Conservation (phyloP, 805 yeast species). For the Lachancea sp. region DNA sequence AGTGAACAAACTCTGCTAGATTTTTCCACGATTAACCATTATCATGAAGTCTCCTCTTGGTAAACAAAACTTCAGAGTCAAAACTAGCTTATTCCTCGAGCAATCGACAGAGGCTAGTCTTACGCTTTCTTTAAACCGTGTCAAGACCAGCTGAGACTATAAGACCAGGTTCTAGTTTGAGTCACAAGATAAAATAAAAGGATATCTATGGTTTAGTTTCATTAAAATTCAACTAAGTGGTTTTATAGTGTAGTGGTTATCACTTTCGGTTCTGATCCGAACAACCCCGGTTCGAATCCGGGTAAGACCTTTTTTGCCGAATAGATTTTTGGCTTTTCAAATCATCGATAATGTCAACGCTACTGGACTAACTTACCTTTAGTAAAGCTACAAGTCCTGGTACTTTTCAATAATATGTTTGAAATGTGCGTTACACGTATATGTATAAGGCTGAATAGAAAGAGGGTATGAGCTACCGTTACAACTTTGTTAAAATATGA, state of each 20-base stretch:
- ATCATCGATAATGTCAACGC: too few relatives aligned
- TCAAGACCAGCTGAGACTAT: too few relatives aligned
- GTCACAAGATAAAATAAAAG: neutral
- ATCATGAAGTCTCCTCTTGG: too few relatives aligned
- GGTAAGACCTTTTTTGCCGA: constrained; percentile 12
- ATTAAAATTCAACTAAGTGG: constrained; percentile 14
- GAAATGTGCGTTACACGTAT: neutral
- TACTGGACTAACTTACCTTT: too few relatives aligned
- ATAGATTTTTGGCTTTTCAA: neutral
- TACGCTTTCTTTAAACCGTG: too few relatives aligned
- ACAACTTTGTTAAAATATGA: neutral
- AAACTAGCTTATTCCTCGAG: too few relatives aligned
- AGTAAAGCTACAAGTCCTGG: too few relatives aligned
- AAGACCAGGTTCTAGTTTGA: too few relatives aligned
- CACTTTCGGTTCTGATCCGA: constrained; percentile 44
- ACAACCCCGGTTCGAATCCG: constrained; percentile 48
- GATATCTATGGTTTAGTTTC: neutral
- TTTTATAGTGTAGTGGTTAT: constrained; percentile 44
- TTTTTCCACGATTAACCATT: too few relatives aligned
- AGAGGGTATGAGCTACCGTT: neutral
- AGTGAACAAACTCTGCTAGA: too few relatives aligned
- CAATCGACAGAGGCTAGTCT: too few relatives aligned
- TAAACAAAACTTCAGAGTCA: too few relatives aligned
- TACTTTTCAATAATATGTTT: neutral
- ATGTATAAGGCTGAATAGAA: neutral